phyloP scores from a whole-genome alignment of 2,329 filamentous ascomycete genomes.

The Atkinsonella hypoxylon region DNA sequence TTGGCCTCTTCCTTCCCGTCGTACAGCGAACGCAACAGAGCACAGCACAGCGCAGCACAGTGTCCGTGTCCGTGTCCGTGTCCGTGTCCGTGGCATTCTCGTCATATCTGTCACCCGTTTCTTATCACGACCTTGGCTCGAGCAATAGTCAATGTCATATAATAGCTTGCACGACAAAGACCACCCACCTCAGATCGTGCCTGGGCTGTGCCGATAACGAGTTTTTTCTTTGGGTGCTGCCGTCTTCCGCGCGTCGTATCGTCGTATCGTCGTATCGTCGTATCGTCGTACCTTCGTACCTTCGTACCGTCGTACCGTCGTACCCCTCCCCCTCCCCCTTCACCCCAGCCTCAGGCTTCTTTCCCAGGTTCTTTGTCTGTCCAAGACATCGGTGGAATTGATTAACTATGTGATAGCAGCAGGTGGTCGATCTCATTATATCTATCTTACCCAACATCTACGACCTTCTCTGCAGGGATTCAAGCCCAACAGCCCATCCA shows the following conservation, averaged over 20 bases:
- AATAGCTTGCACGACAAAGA: neutral
- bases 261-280: too few species aligned
- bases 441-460: neutral
- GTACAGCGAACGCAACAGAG: too few species aligned
- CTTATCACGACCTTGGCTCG: constrained; percentile 3
- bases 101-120: constrained; percentile 1
- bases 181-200: neutral
- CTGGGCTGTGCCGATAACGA: constrained; percentile 4
- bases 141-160: neutral
- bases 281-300: too few species aligned
- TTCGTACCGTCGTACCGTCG: too few species aligned
- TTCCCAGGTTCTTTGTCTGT: neutral
- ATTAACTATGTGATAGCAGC: neutral
- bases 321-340: neutral
- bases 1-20: neutral
- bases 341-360: neutral
- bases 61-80: neutral
- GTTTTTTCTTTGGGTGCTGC: neutral
- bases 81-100: constrained; percentile 4
- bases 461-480: neutral
- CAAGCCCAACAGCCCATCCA: neutral
- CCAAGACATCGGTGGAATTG: neutral
- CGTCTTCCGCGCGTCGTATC: neutral
- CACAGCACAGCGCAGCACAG: neutral
- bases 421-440: neutral